A percentile compares a stretch with the other conserved stretches of the same genome.
Evolutionary conservation across 176 grass and related monocot species (phyloP).

Genomic region (Aegilops speltoides): DNA sequence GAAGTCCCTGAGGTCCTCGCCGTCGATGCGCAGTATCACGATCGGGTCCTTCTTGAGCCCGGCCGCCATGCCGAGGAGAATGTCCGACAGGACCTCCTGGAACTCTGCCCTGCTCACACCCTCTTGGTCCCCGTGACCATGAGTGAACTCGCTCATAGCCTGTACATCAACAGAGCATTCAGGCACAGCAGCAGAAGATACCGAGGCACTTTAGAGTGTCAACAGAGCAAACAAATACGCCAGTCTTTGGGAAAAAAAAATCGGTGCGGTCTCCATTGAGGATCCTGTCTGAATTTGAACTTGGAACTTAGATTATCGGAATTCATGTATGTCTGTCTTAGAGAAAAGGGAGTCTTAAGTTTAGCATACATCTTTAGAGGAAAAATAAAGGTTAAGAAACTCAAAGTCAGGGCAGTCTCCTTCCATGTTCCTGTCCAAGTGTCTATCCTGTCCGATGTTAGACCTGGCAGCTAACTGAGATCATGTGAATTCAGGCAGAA

Average conservation of each 20-base stretch:
- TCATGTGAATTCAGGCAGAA: neutral
- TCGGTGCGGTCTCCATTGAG: neutral
- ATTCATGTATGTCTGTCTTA: neutral
- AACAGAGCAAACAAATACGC: neutral
- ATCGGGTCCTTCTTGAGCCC: constrained; percentile 91
- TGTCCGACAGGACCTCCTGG: constrained; percentile 63
- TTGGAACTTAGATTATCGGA: neutral
- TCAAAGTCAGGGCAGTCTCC: neutral
- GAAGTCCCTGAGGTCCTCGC: constrained; percentile 87
- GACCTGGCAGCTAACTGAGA: neutral
- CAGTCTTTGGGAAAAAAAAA: neutral
- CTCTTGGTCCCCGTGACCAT: constrained; percentile 65
- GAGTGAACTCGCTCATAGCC: constrained; percentile 74
- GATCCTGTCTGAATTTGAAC: neutral
- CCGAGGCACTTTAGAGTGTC: neutral
- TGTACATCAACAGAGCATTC: too few species aligned
- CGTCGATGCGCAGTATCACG: constrained; percentile 88
- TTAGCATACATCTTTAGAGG: neutral
- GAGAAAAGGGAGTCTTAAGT: neutral
- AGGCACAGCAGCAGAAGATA: neutral
- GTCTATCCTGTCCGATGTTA: neutral
- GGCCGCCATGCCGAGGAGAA: constrained; percentile 82
- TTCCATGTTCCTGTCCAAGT: neutral
- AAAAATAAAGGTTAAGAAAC: neutral
- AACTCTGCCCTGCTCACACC: constrained; percentile 81